phyloP scores from a whole-genome alignment of 73 alveolate species.

The Breviolum minutum region DNA sequence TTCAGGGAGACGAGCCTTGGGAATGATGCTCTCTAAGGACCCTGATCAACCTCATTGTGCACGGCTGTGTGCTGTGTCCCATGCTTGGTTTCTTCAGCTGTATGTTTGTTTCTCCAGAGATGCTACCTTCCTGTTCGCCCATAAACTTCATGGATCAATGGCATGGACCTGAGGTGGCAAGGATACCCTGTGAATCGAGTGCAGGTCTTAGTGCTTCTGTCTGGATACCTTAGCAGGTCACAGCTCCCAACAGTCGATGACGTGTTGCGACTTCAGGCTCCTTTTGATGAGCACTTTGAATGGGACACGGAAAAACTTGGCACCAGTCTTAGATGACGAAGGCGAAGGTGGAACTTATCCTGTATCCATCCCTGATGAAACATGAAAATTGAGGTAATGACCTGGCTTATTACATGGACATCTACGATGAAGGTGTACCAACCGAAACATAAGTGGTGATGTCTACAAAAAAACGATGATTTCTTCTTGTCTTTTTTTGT shows the following conservation, averaged over 20 bases:
- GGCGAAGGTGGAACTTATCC: too few species aligned
- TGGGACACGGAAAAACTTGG: constrained; percentile 90
- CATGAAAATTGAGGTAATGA: constrained; percentile 24
- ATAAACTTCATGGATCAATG: background rate
- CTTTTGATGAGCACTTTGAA: constrained; percentile 72
- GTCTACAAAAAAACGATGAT: background rate
- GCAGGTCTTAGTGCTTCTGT: background rate
- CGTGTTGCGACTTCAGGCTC: background rate
- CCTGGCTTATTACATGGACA: constrained; percentile 93
- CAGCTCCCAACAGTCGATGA: background rate
- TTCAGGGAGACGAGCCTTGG: background rate
- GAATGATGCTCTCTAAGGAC: constrained; percentile 19
- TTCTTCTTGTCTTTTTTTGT: background rate
- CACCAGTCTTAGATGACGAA: background rate
- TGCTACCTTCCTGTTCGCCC: background rate
- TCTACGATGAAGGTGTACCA: constrained; percentile 57
- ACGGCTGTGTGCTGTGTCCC: constrained; percentile 92
- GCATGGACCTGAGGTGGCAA: constrained; percentile 45
- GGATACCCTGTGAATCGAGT: constrained; percentile 86
- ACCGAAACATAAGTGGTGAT: background rate
- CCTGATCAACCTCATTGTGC: constrained; percentile 94
- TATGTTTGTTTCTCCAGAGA: background rate
- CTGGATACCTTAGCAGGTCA: background rate
- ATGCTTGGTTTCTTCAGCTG: background rate
- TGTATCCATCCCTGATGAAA: background rate